Evolutionary conservation across 257 asterid species (phyloP).

Genomic region (Ballota nigra): DNA sequence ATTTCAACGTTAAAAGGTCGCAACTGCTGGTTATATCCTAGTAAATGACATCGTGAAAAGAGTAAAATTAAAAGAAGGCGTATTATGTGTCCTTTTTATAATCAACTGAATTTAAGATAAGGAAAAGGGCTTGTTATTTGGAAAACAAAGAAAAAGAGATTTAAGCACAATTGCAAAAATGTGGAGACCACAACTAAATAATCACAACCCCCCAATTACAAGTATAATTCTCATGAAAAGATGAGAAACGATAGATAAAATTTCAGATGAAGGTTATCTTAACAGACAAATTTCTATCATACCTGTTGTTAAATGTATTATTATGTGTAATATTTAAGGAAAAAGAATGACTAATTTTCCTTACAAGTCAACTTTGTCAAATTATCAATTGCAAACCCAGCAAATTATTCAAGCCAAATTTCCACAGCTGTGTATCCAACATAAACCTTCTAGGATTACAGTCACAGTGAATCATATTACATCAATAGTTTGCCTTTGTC

Average conservation of each 20-base stretch:
- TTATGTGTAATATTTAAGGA: not conserved
- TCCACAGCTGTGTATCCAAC: not conserved
- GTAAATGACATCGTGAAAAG: not conserved
- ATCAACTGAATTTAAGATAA: slow-evolving; percentile 11
- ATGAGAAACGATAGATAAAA: not conserved
- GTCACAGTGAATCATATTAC: not conserved
- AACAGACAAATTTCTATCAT: not conserved
- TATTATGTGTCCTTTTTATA: not conserved
- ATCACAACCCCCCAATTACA: not conserved
- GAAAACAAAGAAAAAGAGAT: slow-evolving; percentile 1
- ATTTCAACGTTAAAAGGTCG: not conserved
- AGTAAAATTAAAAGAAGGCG: not conserved
- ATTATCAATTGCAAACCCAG: not conserved
- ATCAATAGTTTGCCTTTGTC: not conserved
- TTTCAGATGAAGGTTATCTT: not conserved
- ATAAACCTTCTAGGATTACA: not conserved
- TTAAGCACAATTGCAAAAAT: not conserved
- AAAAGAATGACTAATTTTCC: not conserved
- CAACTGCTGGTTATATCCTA: not conserved
- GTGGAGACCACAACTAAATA: not conserved
- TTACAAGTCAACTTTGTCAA: not conserved
- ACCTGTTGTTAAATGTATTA: not conserved
- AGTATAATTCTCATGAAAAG: not conserved
- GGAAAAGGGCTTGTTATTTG: slow-evolving; percentile 1
- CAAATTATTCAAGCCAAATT: not conserved